Evolutionary conservation across 139 green algal genomes (phyloP).

Genomic region (Pedinophyceae sp.): DNA sequence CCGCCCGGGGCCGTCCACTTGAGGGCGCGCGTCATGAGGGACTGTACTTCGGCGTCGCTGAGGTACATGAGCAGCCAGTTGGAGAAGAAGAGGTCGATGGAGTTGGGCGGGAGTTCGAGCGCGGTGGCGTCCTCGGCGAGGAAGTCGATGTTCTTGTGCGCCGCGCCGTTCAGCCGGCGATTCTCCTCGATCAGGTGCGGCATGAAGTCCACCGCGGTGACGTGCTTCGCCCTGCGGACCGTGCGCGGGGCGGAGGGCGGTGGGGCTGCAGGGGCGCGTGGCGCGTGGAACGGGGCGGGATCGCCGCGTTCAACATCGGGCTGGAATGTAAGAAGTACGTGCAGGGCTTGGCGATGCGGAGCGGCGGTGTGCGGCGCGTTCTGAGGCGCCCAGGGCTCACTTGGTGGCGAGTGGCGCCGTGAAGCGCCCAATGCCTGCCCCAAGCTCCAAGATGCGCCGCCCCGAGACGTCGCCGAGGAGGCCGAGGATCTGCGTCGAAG

Average conservation of each 20-base stretch:
- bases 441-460: constrained; percentile 60
- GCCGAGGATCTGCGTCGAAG: constrained; percentile 40
- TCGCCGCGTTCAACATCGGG: no score
- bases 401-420: constrained; percentile 45
- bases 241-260: no score
- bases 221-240: constrained; percentile 17
- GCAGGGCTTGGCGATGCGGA: no score
- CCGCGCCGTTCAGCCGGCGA: neutral
- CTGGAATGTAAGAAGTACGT: no score
- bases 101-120: constrained; percentile 23
- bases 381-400: neutral
- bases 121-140: constrained; percentile 39
- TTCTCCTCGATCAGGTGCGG: constrained; percentile 56
- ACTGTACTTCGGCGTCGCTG: constrained; percentile 48
- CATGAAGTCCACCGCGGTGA: constrained; percentile 79
- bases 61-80: constrained; percentile 95
- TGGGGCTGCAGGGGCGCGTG: neutral
- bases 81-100: constrained; percentile 64
- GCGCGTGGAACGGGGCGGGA: neutral
- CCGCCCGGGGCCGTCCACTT: constrained; percentile 46
- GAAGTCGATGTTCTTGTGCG: neutral
- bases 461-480: constrained; percentile 48
- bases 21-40: constrained; percentile 36
- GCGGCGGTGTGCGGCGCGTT: neutral
- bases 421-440: constrained; percentile 78